Conservation (phyloP, 1,284 basidiomycete genomes). For the Mycosarcoma maydis region DNA sequence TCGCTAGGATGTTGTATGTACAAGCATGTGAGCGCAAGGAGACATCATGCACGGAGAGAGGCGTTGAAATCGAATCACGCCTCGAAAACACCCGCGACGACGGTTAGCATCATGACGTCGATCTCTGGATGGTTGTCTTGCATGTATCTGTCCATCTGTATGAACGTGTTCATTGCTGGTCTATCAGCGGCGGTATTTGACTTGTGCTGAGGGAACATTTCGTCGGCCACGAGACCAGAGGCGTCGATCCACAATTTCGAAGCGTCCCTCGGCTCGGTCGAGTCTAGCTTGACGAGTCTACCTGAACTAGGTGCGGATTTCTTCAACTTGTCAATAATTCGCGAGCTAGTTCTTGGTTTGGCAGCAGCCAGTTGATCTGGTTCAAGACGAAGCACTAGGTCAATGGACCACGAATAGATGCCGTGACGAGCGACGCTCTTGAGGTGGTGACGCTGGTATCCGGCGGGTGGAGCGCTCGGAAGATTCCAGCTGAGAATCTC, state of each 20-base stretch:
- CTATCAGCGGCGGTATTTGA: constrained; percentile 11
- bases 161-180: constrained; percentile 48
- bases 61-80: constrained; percentile 4
- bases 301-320: constrained; percentile 4
- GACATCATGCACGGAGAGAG: too few relatives aligned
- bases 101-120: constrained; percentile 63
- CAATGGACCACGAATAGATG: constrained; percentile 76
- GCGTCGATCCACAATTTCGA: constrained; percentile 54
- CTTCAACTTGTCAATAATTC: too few relatives aligned
- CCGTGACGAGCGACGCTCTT: constrained; percentile 88
- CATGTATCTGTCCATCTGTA: constrained; percentile 55
- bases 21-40: too few relatives aligned
- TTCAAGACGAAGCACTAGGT: constrained; percentile 75
- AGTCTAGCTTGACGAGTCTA: constrained; percentile 17
- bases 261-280: constrained; percentile 19
- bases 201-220: constrained; percentile 61
- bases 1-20: too few relatives aligned
- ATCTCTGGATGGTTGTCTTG: constrained; percentile 56
- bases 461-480: constrained; percentile 69
- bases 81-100: constrained; percentile 58
- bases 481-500: constrained; percentile 84
- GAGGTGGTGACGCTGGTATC: constrained; percentile 83
- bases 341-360: constrained; percentile 6
- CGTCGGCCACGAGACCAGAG: constrained; percentile 47
- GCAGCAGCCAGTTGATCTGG: constrained; percentile 17